Evolutionary conservation across 306 rosid species (phyloP), one percentile per base, ranked within the genome.

Genomic region (Medicago arabica): DNA sequence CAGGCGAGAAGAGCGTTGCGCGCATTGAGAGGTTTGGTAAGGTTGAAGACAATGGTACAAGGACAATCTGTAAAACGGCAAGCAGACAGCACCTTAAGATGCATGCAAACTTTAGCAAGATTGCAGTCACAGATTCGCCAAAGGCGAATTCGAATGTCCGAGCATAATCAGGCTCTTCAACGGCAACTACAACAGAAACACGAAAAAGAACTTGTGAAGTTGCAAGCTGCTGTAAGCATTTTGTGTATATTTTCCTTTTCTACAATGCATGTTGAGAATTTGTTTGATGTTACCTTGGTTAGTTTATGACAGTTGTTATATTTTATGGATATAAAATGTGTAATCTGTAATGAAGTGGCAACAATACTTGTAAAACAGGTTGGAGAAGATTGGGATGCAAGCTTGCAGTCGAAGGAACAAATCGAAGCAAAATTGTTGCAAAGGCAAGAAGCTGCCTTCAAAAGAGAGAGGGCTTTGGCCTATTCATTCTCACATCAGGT

Each of bases 401-500:
- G 96, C 80, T 44, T 75, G 15, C 80, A 83, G 54, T 86, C 98
- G 12, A 91, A 86, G 86, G 93, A 89, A 72, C 91, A 93, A 85
- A 54, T 86, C 16, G 88, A 91, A 74, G 90, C 90, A 57, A 91
- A 64, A 69, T 40, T 76, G 57, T 76, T 69, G 74, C 66, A 72
- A 63, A 89, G 64, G 80, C 94, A 91, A 73, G 96, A 87, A 73
- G 97, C 98, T 71, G 89, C 98, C 14, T 50, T 84, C 15, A 88
- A 93, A 85, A 91, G 98, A 83, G 96, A 93, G 77, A 93, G 85
- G 70, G 94, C 98, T 2, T 64, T 93, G 90, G 96, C 98, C 17
- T 93, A 93, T 83, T 85, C 98, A 70, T 89, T 78, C 75, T 80
- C 96, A 67, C 97, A 87, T 85, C 97, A 93, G 94, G 98, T 92